These are phyloP conservation scores for Microcyclospora tardicrescens DNA, from an alignment of 2,329 filamentous ascomycete genomes.

Conservation along the genomic window DNA sequence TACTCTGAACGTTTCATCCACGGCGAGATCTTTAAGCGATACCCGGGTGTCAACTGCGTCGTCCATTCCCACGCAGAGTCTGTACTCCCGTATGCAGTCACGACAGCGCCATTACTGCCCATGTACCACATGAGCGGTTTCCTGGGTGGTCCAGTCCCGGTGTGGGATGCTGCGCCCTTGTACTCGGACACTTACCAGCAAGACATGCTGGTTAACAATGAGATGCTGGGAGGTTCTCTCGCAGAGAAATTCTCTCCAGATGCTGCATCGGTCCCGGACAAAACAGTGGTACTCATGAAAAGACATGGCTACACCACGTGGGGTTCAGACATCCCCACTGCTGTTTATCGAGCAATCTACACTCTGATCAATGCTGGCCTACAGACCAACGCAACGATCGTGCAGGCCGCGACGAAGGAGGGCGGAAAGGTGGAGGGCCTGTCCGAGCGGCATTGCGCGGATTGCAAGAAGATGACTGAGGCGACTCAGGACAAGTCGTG, in stretches of 20 bases:
- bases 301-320: slow-evolving; percentile 33
- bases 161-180: too few relatives aligned
- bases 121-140: too few relatives aligned
- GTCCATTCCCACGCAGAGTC: slow-evolving; percentile 34
- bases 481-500: slow-evolving; percentile 17
- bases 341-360: slow-evolving; percentile 32
- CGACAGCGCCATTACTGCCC: slow-evolving; percentile 26
- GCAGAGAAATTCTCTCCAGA: slow-evolving; percentile 30
- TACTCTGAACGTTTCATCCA: slow-evolving; percentile 38
- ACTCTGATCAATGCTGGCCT: slow-evolving; percentile 32
- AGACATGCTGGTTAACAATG: too few relatives aligned
- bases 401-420: slow-evolving; percentile 4
- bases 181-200: too few relatives aligned
- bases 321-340: slow-evolving; percentile 27
- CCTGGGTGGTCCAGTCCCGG: too few relatives aligned
- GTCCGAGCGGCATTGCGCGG: slow-evolving; percentile 12
- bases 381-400: slow-evolving; percentile 27
- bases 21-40: slow-evolving; percentile 34
- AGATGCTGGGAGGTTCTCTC: too few relatives aligned
- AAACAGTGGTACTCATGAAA: slow-evolving; percentile 32
- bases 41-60: slow-evolving; percentile 26
- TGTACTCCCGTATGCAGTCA: slow-evolving; percentile 31
- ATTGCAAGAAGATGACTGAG: slow-evolving; percentile 17
- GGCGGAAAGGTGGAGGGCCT: slow-evolving; percentile 7
- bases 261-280: slow-evolving; percentile 7